These are phyloP conservation scores for Ambrosia trifida DNA, from an alignment of 129 eudicot genomes.

Conservation along the genomic window DNA sequence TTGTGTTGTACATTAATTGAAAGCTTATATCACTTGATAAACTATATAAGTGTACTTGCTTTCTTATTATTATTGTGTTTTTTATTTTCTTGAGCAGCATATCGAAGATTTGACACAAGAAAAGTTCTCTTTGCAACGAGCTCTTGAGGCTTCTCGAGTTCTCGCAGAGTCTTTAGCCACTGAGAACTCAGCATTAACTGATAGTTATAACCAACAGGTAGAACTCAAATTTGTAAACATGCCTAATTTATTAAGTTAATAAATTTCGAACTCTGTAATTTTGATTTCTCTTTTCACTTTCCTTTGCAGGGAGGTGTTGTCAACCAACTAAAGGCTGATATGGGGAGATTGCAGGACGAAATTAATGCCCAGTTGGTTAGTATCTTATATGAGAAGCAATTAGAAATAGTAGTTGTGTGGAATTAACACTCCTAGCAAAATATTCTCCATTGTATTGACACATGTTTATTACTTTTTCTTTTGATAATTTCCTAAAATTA, in stretches of 20 bases:
- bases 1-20: background rate
- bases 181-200: conserved; percentile 88
- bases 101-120: conserved; percentile 98
- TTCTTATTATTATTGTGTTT: conserved; percentile 6
- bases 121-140: conserved; percentile 94
- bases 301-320: conserved; percentile 71
- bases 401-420: conserved; percentile 6
- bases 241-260: background rate
- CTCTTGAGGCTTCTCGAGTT: conserved; percentile 88
- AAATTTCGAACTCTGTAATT: background rate
- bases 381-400: conserved; percentile 9
- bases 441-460: background rate
- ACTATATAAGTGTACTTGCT: conserved; percentile 6
- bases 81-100: conserved; percentile 56
- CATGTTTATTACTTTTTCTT: background rate
- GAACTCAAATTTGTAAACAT: background rate
- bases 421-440: conserved; percentile 5
- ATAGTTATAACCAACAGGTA: conserved; percentile 94
- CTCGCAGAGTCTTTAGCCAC: conserved; percentile 89
- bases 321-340: conserved; percentile 69
- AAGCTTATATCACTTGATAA: background rate
- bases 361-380: conserved; percentile 75
- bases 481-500: background rate
- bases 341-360: conserved; percentile 80
- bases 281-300: background rate